Base-by-base conservation (phyloP, 2,329 filamentous ascomycete genomes). In the Ceratocystis colombiana region DNA sequence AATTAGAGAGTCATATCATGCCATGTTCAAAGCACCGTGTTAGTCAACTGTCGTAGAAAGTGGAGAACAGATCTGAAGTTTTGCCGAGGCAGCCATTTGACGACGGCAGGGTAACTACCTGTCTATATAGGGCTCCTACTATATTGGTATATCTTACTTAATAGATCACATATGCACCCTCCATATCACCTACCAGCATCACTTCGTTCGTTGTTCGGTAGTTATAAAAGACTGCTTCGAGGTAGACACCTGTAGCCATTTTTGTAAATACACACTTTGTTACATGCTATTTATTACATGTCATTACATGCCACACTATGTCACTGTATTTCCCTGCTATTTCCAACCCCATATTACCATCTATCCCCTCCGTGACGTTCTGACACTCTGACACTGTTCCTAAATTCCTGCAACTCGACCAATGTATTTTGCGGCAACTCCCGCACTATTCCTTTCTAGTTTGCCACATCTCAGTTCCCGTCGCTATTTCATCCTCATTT, bases 221-320 rank as follows among this genome's bases (percentile, higher is more conserved):
- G 12, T 7, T 20, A 37, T 8, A 6, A 59, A 37, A 12, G 22
- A 1, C 10, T 17, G 25, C 28, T 30, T 37, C 6, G 2, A 37
- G 22, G n/a, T 30, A 20, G 7, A n/a, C 33, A 6, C 3, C 5
- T 8, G n/a, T 17, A 59, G 30, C 30, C 22, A 20, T 59, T 37
- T 33, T 30, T 37, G 55, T 59, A 59, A 17, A 37, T 59, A 59
- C 55, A 37, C 25, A 37, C 55, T 33, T n/a, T 4, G 8, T 10
- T 25, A 53, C 20, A 53, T 53, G 8, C 17, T n/a, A 59, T 59
- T 59, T n/a, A 37, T 59, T 59, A 59, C 25, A 57, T 28, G 30
- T 6, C 7, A 12, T 20, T 25, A 53, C 20, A 53, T 53, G 8
- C 55, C 17, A 59, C 33, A 41, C 37, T 41, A 41, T 59, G 33